Evolutionary conservation across 2,329 filamentous ascomycete genomes (phyloP), one percentile per base, ranked within the genome.

Genomic region (Zymoseptoria pseudotritici): DNA sequence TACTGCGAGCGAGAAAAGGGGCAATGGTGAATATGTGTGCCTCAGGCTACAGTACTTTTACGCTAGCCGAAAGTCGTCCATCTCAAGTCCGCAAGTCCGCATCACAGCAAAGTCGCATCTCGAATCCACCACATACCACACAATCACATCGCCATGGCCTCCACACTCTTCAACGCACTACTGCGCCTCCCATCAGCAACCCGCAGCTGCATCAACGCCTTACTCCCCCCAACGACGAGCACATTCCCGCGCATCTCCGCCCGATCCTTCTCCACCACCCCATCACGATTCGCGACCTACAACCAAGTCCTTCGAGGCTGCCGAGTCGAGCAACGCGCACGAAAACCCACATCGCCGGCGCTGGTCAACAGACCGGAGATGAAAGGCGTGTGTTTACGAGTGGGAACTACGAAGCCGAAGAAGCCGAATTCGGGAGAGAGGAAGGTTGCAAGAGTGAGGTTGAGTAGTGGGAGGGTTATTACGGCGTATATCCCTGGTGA

Each of bases 371-470:
- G 84, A 56, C 91, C 94, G 3, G 85, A 89, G 72, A 87, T 96
- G 78, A 97, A 97, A 80, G 94, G 93, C 68, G 94, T 99, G 46
- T 97, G 94, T 76, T 79, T 99, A 65, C 92, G 95, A 74, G 94
- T 97, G 62, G 91, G 90, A 71, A 90, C 92, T 69, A 91, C 89
- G 69, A 91, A 94, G 72, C 94, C 94, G 59, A 99, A 99, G 86
- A 99, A 99, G 79, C 94, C 94, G 66, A 99, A 99, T 77, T 99
- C 94, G 26, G 94, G 92, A 58, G 91, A 97, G 82, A 83, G 94
- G 65, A 99, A 99, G 81, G 94, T 91, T 60, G 93, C 93, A 2
- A 90, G 93, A 80, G 88, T 99, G 20, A 83, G 92, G 67, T 80
- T 99, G 73, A 94, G 89, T 61, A 92, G 85, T 65, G 94, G 94